Evolutionary conservation across 2,329 filamentous ascomycete species (phyloP), one percentile per base, ranked within the genome.

Genomic region (Phyllosticta citrichinensis): DNA sequence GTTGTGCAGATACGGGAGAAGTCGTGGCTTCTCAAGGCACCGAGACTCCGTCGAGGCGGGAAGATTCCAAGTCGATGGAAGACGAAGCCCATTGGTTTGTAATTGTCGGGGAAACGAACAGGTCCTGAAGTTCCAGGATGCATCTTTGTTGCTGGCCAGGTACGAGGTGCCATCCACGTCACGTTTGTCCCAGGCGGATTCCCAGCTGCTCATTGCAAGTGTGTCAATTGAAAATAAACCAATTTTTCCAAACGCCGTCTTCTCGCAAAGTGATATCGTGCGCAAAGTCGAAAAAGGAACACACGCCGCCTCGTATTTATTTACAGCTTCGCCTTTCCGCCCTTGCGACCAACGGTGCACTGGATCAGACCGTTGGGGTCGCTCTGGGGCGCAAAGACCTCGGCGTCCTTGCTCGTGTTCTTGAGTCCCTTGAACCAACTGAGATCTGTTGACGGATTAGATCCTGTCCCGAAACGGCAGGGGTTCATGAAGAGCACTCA

Each of bases 341-440:
- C 71, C 68, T 79, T 75, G 64, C 89, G 85, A 40, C 84, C 82
- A 57, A 99, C 91, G 62, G 91, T 91, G 78, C 92, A 96, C 73
- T 95, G 89, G 76, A 99, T 99, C 63, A 99, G 83, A 27, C 94
- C 94, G 71, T 97, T 99, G 61, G 94, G 94, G 65, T 89, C 86
- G 11, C 88, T 89, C 75, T 97, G 94, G 3, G 94, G 94, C 27
- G 89, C 92, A 69, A 94, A 97, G 20, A 99, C 93, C 72, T 97
- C 92, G 58, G 94, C 94, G 69, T 99, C 88, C 75, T 90, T 88
- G 75, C 94, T 94, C 0, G 90, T 96, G 78, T 99, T 99, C 81
- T 96, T 90, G 67, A 92, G 74, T 30, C 87, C 91, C 75, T 97
- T 95, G 82, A 96, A 90, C 94, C 94, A 99, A 77, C 88, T 93